Conservation (phyloP, 2,329 filamentous ascomycete species). For the Pseudocercospora fijiensis region DNA sequence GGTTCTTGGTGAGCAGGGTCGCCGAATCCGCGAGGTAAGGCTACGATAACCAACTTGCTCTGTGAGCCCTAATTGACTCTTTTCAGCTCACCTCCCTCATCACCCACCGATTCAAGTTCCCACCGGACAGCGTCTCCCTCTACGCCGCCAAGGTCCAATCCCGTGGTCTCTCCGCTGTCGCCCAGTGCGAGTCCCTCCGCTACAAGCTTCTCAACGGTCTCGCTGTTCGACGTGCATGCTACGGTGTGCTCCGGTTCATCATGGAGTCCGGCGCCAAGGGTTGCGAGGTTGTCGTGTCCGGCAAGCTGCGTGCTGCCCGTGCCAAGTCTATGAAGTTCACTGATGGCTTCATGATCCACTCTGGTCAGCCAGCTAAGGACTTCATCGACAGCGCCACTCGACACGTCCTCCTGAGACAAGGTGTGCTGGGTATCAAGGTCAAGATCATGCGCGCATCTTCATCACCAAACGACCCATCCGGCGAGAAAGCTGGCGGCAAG, state of each 20-base stretch:
- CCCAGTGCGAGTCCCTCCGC: conserved; percentile 99
- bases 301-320: conserved; percentile 97
- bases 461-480: conserved; percentile 73
- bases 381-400: conserved; percentile 99
- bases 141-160: conserved; percentile 99
- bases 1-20: conserved; percentile 99
- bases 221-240: conserved; percentile 97
- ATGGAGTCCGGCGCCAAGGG: conserved; percentile 99
- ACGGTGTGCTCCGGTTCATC: conserved; percentile 98
- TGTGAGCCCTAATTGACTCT: not conserved
- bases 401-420: conserved; percentile 99
- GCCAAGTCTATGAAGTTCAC: conserved; percentile 99
- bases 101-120: conserved; percentile 99
- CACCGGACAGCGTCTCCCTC: conserved; percentile 99
- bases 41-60: not conserved
- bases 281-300: conserved; percentile 98
- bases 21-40: conserved; percentile 83
- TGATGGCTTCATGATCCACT: conserved; percentile 99
- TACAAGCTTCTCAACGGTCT: conserved; percentile 99
- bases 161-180: conserved; percentile 98
- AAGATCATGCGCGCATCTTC: conserved; percentile 99
- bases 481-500: conserved; percentile 97
- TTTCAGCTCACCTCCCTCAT: conserved; percentile 89
- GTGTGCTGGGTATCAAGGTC: conserved; percentile 99
- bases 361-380: conserved; percentile 97